Evolutionary conservation across 1,284 basidiomycete genomes (phyloP).

Genomic region (Cutaneotrichosporon sp.): DNA sequence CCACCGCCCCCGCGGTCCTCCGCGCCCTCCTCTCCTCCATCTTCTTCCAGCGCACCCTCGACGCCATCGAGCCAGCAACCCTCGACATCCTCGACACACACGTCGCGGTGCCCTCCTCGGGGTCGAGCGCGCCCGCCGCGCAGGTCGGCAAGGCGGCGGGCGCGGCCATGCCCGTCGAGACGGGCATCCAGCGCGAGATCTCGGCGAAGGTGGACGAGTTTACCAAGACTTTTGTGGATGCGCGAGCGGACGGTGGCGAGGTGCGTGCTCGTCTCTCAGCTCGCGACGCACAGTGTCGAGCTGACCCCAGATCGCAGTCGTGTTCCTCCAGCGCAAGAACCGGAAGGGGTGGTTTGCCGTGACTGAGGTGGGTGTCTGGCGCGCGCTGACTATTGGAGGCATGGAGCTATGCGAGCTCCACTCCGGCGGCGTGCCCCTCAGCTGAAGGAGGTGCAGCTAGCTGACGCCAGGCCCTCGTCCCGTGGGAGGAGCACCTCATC

Average conservation of each 20-base stretch:
- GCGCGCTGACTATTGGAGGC: no score
- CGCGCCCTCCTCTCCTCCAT: conserved; percentile 41
- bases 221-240: conserved; percentile 29
- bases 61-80: conserved; percentile 43
- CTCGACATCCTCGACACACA: conserved; percentile 43
- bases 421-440: neutral
- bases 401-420: no score
- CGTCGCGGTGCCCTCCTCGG: conserved; percentile 28
- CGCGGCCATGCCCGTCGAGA: neutral
- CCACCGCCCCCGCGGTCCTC: conserved; percentile 34
- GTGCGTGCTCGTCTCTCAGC: conserved; percentile 28
- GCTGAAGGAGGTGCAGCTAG: neutral
- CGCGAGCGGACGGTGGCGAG: conserved; percentile 27
- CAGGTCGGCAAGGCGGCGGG: neutral
- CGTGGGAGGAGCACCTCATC: conserved; percentile 53
- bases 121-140: neutral
- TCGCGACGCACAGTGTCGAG: neutral
- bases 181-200: conserved; percentile 34
- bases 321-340: conserved; percentile 47
- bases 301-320: conserved; percentile 41
- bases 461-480: conserved; percentile 41
- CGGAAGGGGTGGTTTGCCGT: conserved; percentile 52
- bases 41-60: conserved; percentile 47
- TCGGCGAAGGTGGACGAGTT: conserved; percentile 40
- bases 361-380: conserved; percentile 38